Evolutionary conservation across 2,329 filamentous ascomycete genomes (phyloP), one percentile per base, ranked within the genome.

Genomic region (Fusarium sororula): DNA sequence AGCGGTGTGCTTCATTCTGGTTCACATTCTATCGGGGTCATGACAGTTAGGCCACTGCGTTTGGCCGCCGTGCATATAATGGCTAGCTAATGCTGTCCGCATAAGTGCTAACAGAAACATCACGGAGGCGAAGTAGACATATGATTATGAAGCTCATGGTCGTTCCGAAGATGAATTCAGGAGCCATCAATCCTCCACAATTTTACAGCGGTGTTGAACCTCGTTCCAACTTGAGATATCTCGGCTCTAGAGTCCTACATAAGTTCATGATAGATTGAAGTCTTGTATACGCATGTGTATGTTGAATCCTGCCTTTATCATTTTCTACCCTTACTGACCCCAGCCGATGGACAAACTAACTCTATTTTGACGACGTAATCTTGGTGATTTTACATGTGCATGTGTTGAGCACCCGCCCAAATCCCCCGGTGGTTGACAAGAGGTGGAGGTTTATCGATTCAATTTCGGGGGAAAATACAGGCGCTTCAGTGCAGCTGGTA

Each of bases 281-380:
- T 28, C 18, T 9, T n/a, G n/a, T n/a, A n/a, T n/a, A n/a, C n/a
- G n/a, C n/a, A n/a, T n/a, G n/a, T n/a, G n/a, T n/a, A n/a, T n/a
- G n/a, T n/a, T 24, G 7, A 26, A 26, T 45, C 8, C 17, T 45
- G 6, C 24, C 5, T 45, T 26, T 0, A 14, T 14, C 7, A 12
- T 9, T 0, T 14, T 13, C 17, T 14, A 14, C 5, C 20, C 24
- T 26, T 7, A 10, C 5, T 20, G 17, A 0, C 17, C 7, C 17
- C 28, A 22, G 26, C 20, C 26, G 4, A 17, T 22, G 2, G 13
- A 48, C 4, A 22, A 30, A n/a, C 4, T 48, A 5, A 12, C 3
- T 12, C 0, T 22, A 14, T 17, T 28, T 47, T 20, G 2, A 6
- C 18, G 28, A 11, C 14, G 6, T 15, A 15, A 9, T 3, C 12